Conservation (phyloP, 2,329 filamentous ascomycete species). For the Rasamsonia emersonii region DNA sequence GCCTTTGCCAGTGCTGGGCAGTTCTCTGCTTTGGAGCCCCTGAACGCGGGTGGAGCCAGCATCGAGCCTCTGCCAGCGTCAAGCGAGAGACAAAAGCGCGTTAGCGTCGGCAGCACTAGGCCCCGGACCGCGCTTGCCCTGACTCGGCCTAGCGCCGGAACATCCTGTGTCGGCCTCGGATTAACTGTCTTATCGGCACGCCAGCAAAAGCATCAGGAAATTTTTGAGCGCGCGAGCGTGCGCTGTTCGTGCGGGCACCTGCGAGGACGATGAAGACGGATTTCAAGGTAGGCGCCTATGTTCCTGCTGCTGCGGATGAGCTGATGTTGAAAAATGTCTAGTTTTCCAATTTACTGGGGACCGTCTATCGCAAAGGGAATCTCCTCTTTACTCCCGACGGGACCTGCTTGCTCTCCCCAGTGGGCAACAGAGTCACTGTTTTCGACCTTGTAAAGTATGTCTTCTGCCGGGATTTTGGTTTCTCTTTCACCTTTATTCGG, state of each 20-base stretch:
- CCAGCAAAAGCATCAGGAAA: constrained; percentile 11
- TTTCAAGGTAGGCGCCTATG: constrained; percentile 65
- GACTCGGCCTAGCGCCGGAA: constrained; percentile 14
- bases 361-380: constrained; percentile 97
- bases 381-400: constrained; percentile 94
- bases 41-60: constrained; percentile 9
- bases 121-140: constrained; percentile 23
- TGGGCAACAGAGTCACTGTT: constrained; percentile 90
- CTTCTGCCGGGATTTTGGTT: constrained; percentile 3
- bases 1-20: not conserved
- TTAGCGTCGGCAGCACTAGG: constrained; percentile 15
- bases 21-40: constrained; percentile 6
- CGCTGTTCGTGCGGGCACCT: constrained; percentile 4
- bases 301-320: constrained; percentile 1
- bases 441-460: constrained; percentile 89
- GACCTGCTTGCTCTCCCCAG: constrained; percentile 87
- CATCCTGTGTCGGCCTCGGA: constrained; percentile 14
- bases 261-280: constrained; percentile 81
- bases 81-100: constrained; percentile 13
- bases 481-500: not conserved
- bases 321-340: constrained; percentile 30
- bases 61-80: constrained; percentile 4
- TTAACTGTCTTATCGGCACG: constrained; percentile 23
- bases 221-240: constrained; percentile 4
- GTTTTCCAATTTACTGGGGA: constrained; percentile 98